Evolutionary conservation across 352 stramenopile genomes (phyloP).

Genomic region (Phytophthora macrochlamydospora): DNA sequence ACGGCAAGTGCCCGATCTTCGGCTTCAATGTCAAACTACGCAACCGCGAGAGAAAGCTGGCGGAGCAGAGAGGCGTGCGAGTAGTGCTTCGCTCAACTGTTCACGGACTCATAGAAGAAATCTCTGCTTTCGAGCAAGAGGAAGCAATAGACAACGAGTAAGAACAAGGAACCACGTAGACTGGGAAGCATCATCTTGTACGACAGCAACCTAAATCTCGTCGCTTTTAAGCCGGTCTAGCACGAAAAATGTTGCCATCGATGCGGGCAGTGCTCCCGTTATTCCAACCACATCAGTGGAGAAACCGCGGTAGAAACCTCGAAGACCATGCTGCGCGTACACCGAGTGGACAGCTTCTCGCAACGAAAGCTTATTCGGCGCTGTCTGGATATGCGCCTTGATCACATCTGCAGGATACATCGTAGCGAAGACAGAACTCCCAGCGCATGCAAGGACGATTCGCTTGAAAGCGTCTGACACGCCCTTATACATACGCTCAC

Average conservation of each 20-base stretch:
- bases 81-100: conserved; percentile 76
- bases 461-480: conserved; percentile 55
- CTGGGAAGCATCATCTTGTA: too few relatives aligned
- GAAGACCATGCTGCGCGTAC: conserved; percentile 70
- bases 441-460: conserved; percentile 27
- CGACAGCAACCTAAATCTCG: too few relatives aligned
- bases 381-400: conserved; percentile 86
- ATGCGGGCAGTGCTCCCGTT: not conserved
- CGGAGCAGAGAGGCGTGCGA: conserved; percentile 57
- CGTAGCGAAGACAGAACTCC: not conserved
- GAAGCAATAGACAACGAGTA: conserved; percentile 20
- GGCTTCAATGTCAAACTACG: conserved; percentile 83
- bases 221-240: not conserved
- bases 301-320: conserved; percentile 86
- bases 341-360: conserved; percentile 57
- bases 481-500: conserved; percentile 53
- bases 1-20: conserved; percentile 83
- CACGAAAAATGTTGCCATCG: too few relatives aligned
- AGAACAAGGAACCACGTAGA: not conserved
- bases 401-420: conserved; percentile 60
- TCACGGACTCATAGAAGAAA: conserved; percentile 81
- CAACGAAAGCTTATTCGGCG: conserved; percentile 38
- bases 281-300: conserved; percentile 37
- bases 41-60: conserved; percentile 62
- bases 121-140: conserved; percentile 49